Conservation (phyloP, 768 basidiomycete genomes). For the Megacollybia marginata region DNA sequence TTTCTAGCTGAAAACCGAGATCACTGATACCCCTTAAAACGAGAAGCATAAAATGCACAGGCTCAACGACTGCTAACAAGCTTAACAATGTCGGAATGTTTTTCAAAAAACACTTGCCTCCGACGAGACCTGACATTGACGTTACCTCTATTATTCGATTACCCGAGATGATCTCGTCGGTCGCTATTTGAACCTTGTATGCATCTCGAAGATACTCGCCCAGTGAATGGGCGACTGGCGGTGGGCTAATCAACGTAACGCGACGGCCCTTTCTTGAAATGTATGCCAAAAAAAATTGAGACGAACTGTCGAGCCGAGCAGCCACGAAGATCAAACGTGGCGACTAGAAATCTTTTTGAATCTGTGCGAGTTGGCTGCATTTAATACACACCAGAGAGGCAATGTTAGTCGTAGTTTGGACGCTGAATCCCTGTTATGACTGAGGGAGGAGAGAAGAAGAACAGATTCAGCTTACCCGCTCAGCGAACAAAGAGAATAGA, state of each 20-base stretch:
- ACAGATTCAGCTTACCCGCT: constrained; percentile 35
- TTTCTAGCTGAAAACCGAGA: constrained; percentile 56
- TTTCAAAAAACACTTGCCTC: neutral
- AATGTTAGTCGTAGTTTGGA: constrained; percentile 53
- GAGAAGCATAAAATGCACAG: constrained; percentile 52
- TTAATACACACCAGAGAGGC: constrained; percentile 38
- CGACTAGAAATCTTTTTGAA: constrained; percentile 22
- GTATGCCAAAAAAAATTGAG: constrained; percentile 59
- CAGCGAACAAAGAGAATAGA: constrained; percentile 53
- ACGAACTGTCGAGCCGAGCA: constrained; percentile 35
- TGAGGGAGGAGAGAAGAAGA: constrained; percentile 2
- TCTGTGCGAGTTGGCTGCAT: too few relatives aligned
- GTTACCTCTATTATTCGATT: neutral
- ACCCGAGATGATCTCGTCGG: neutral
- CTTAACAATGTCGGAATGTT: neutral
- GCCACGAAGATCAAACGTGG: constrained; percentile 67
- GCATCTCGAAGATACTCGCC: neutral
- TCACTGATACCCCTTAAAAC: constrained; percentile 51
- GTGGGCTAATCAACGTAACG: constrained; percentile 37
- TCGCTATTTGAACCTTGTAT: neutral
- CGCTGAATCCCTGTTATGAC: constrained; percentile 56
- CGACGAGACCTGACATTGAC: neutral
- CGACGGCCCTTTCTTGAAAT: constrained; percentile 56
- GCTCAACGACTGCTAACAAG: constrained; percentile 33
- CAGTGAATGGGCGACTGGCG: constrained; percentile 11